Percentiles rank a stretch among this genome's conserved stretches.
Evolutionary conservation across 2,329 filamentous ascomycete genomes (phyloP).

Genomic region (Aspergillus udagawae): DNA sequence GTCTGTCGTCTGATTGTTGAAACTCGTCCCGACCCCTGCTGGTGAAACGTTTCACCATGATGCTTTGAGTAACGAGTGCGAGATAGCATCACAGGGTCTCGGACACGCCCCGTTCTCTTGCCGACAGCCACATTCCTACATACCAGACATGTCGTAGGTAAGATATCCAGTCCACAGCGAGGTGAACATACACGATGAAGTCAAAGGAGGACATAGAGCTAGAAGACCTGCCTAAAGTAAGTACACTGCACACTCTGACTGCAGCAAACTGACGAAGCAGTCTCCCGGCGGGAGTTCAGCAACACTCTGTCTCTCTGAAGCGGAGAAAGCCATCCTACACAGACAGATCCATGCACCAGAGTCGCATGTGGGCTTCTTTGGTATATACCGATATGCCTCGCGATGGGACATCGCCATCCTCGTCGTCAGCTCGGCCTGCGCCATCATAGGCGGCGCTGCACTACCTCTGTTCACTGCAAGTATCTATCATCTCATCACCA

Average conservation of each 20-base stretch:
- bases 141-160: background rate
- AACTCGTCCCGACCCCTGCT: background rate
- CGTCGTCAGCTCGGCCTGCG: conserved; percentile 52
- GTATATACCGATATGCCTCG: conserved; percentile 65
- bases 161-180: background rate
- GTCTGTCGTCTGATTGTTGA: background rate
- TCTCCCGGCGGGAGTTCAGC: background rate
- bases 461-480: conserved; percentile 70
- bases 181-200: conserved; percentile 1
- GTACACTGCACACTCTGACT: background rate
- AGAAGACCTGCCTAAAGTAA: background rate
- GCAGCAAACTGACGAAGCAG: conserved; percentile 22
- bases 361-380: conserved; percentile 57
- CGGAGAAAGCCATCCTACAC: conserved; percentile 58
- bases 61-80: background rate
- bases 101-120: background rate
- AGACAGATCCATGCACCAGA: conserved; percentile 62
- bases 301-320: conserved; percentile 35
- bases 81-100: background rate
- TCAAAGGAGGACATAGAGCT: conserved; percentile 3
- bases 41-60: background rate
- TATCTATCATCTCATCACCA: conserved; percentile 6
- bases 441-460: conserved; percentile 67
- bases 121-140: background rate
- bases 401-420: conserved; percentile 60